Evolutionary conservation across 2,329 filamentous ascomycete genomes (phyloP), one percentile per base, ranked within the genome.

Genomic region (Chaetomium sp.): DNA sequence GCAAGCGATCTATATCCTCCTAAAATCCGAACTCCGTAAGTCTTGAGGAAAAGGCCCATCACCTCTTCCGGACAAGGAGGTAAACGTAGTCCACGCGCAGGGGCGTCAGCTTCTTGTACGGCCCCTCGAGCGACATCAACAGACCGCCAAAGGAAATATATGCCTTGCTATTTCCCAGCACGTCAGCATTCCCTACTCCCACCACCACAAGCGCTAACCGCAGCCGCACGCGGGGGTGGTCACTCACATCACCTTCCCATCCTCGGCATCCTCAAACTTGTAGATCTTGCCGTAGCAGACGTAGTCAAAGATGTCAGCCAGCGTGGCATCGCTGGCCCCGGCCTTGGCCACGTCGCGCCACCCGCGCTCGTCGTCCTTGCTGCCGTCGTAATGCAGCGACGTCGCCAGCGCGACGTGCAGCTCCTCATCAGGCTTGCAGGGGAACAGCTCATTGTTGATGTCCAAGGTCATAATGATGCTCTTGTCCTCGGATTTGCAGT

Each of bases 121-220:
- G 95, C 6, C 96, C 95, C 74, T 97, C 91, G 63, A 99, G 84
- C 72, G 90, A 92, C 80, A 98, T 89, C 73, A 99, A 80, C 69
- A 99, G 81, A 8, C 95, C 95, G 56, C 95, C 95, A 73, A 97
- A 99, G 1, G 93, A 97, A 71, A 96, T 85, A 78, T 94, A 99
- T 31, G 93, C 92, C 77, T 97, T 96, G 76, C 94, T 98, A 71
- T 70, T 67, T 47, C 31, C 47, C 21, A 29, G n/a, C 49, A n/a
- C 10, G 60, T 50, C 45, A 50, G 54, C 27, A 29, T 51, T 6
- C 45, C 35, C 8, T 6, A 13, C 16, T 16, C 12, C 9, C 1
- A 7, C 33, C 8, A 2, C 31, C 2, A 51, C 13, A 13, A 7
- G 25, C 16, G 35, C 35, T 6, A 19, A 16, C 35, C 35, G 19